Conservation (phyloP, 2,329 filamentous ascomycete species). For the Aspergillus persii region DNA sequence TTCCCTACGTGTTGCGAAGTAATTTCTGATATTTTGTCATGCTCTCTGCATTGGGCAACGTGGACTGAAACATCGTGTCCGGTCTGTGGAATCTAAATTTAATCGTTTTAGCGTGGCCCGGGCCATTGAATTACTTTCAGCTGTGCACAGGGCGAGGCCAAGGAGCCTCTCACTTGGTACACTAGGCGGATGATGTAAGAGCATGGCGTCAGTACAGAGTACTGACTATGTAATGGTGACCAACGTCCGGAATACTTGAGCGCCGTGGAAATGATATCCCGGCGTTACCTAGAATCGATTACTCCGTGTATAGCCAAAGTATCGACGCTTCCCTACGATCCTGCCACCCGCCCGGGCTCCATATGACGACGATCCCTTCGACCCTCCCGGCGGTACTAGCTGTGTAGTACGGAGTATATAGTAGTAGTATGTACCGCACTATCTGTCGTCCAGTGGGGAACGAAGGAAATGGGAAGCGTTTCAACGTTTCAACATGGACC, state of each 20-base stretch:
- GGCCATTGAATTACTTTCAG: neutral
- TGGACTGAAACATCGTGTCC: neutral
- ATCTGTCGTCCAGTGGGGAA: neutral
- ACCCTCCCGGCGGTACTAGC: neutral
- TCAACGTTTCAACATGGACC: neutral
- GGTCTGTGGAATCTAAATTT: neutral
- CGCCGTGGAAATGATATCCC: neutral
- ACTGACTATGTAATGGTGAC: neutral
- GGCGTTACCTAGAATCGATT: too few species aligned
- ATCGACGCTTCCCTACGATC: neutral
- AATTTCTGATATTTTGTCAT: neutral
- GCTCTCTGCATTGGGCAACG: neutral
- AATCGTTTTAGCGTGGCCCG: neutral
- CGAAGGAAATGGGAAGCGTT: neutral
- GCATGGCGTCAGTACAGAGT: neutral
- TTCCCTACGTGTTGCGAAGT: too few species aligned
- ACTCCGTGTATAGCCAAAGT: too few species aligned
- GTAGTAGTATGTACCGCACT: too few species aligned
- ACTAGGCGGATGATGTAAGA: neutral
- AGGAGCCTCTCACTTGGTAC: neutral
- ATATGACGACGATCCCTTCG: neutral
- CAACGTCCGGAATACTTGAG: neutral
- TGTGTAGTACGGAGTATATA: too few species aligned
- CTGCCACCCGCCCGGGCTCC: neutral
- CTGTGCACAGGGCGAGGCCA: neutral